phyloP scores from a whole-genome alignment of 2,329 filamentous ascomycete species.

The Colletotrichum filicis region DNA sequence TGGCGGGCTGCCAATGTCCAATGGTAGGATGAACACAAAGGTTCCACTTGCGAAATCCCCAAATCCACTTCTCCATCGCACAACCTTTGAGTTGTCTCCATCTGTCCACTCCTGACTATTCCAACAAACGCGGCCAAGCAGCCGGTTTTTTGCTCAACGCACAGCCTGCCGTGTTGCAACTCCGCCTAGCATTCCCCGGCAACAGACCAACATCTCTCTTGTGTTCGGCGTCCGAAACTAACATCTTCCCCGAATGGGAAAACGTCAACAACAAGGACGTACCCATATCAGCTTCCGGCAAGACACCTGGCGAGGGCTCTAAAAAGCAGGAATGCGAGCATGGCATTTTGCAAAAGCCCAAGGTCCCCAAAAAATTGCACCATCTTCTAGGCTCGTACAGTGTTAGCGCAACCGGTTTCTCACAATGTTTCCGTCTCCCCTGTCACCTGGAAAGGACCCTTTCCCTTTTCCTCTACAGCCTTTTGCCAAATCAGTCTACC shows the following conservation, averaged over 20 bases:
- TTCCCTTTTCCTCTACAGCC: not conserved
- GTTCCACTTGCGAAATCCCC: not conserved
- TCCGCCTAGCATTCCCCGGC: conserved; percentile 15
- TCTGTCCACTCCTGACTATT: conserved; percentile 15
- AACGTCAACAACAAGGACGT: not conserved
- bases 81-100: conserved; percentile 5
- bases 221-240: not conserved
- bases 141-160: not conserved
- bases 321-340: conserved; percentile 18
- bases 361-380: not conserved
- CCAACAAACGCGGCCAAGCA: conserved; percentile 1
- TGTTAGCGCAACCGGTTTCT: no score
- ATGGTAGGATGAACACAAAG: conserved; percentile 16
- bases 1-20: not conserved
- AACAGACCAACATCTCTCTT: not conserved
- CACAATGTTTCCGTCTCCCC: not conserved
- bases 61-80: conserved; percentile 18
- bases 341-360: conserved; percentile 22
- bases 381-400: not conserved
- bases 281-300: not conserved
- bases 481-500: not conserved
- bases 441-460: not conserved
- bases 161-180: conserved; percentile 5
- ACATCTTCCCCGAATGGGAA: not conserved
- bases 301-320: conserved; percentile 5